Evolutionary conservation across 352 stramenopile species (phyloP).

Genomic region (Phytopythium helicoides): DNA sequence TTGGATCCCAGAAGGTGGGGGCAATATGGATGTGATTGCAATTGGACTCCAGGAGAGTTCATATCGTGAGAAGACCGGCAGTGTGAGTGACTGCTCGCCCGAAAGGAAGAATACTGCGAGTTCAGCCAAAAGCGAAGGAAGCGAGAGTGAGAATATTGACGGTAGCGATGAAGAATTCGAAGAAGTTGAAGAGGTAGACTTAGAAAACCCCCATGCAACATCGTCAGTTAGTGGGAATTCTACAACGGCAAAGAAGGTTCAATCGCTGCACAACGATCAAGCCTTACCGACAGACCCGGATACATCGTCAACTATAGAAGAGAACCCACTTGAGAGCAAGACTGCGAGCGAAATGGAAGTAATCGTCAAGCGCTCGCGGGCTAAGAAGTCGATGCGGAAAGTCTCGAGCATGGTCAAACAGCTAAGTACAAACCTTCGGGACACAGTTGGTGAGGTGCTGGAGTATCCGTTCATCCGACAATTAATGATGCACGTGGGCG

Average conservation of each 20-base stretch:
- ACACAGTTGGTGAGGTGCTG: constrained; percentile 49
- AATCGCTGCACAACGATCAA: neutral
- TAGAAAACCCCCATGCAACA: too few relatives aligned
- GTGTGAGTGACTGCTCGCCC: constrained; percentile 19
- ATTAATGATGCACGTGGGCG: constrained; percentile 57
- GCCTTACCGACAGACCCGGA: neutral
- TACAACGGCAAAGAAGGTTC: neutral
- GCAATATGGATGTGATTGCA: constrained; percentile 80
- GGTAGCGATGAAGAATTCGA: constrained; percentile 26
- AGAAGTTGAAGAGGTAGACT: constrained; percentile 13
- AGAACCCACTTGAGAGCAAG: too few relatives aligned
- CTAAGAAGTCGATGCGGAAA: constrained; percentile 71
- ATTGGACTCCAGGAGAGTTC: constrained; percentile 83
- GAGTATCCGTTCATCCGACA: constrained; percentile 73
- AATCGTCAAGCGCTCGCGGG: constrained; percentile 58
- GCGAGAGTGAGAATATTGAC: constrained; percentile 20
- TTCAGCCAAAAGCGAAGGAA: constrained; percentile 12
- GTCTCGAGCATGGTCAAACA: constrained; percentile 60
- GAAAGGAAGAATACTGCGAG: constrained; percentile 18
- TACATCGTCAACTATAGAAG: neutral
- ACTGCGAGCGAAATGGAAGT: constrained; percentile 30
- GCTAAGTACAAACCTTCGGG: constrained; percentile 63
- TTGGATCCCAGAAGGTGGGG: constrained; percentile 80
- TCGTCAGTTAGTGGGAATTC: too few relatives aligned
- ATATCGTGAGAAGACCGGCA: constrained; percentile 49